phyloP scores from a whole-genome alignment of 1,284 basidiomycete species.

The Porphyrellus sp. region DNA sequence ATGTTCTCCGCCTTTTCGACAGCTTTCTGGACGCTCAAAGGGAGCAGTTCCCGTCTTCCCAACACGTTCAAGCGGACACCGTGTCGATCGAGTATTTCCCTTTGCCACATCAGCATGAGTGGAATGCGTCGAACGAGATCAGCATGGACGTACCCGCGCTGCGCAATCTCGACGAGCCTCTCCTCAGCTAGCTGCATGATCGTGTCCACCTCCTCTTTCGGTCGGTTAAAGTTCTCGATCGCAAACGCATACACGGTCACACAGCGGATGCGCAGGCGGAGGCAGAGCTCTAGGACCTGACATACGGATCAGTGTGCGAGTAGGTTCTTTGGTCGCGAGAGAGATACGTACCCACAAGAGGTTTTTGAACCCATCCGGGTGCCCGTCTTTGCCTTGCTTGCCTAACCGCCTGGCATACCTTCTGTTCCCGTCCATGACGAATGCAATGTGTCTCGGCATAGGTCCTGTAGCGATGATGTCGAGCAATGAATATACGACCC shows the following conservation, averaged over 20 bases:
- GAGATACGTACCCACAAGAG: conserved; percentile 65
- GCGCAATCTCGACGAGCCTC: conserved; percentile 79
- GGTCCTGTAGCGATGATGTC: conserved; percentile 76
- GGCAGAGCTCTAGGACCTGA: conserved; percentile 81
- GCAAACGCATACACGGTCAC: conserved; percentile 96
- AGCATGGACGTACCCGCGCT: conserved; percentile 64
- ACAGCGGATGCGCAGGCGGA: conserved; percentile 71
- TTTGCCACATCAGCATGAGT: conserved; percentile 32
- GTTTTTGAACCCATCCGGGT: conserved; percentile 82
- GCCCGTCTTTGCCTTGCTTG: conserved; percentile 71
- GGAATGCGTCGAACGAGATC: not conserved
- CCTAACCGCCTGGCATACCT: conserved; percentile 80
- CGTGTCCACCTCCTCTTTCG: conserved; percentile 80
- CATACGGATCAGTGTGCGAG: not conserved
- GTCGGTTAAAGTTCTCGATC: conserved; percentile 96
- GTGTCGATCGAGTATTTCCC: conserved; percentile 75
- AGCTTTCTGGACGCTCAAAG: conserved; percentile 69
- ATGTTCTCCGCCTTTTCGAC: conserved; percentile 74
- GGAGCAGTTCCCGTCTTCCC: conserved; percentile 77
- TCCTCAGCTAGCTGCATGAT: conserved; percentile 84
- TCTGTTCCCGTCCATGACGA: conserved; percentile 98
- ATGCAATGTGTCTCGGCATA: conserved; percentile 87
- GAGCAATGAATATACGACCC: conserved; percentile 44
- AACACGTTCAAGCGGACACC: conserved; percentile 85
- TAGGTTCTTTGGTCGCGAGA: not conserved